phyloP scores from a whole-genome alignment of 2,329 filamentous ascomycete genomes.

The Neobulgaria alba region DNA sequence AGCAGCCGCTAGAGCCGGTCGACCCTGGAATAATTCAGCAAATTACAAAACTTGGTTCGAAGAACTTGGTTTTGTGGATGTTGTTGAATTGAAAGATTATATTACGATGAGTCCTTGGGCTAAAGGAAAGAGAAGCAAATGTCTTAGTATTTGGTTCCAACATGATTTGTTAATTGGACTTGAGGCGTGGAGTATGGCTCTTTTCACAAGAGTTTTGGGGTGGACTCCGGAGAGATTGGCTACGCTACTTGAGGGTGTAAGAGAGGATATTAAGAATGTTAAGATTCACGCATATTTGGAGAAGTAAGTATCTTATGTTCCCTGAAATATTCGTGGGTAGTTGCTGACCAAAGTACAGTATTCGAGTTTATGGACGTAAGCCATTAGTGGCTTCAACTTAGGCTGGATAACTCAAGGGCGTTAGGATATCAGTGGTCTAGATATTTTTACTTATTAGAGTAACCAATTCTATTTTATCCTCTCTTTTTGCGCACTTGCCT shows the following conservation, averaged over 20 bases:
- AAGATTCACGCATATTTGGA: conserved; percentile 5
- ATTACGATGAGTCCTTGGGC: conserved; percentile 21
- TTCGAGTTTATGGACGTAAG: too few species aligned
- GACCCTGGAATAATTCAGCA: neutral
- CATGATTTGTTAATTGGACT: conserved; percentile 16
- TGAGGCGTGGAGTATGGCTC: conserved; percentile 12
- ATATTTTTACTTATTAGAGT: too few species aligned
- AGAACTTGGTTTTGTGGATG: conserved; percentile 3
- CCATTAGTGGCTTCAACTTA: too few species aligned
- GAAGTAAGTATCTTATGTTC: too few species aligned
- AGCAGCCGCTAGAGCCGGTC: neutral
- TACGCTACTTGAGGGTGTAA: conserved; percentile 15
- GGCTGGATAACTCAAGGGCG: too few species aligned
- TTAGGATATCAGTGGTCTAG: too few species aligned
- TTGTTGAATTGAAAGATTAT: neutral
- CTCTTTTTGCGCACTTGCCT: too few species aligned
- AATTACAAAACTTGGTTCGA: conserved; percentile 2
- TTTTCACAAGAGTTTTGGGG: conserved; percentile 19
- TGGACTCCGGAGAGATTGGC: conserved; percentile 24
- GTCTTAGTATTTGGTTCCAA: conserved; percentile 12
- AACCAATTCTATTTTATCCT: too few species aligned
- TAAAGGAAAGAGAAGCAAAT: conserved; percentile 21
- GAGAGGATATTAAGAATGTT: conserved; percentile 10
- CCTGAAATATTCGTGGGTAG: too few species aligned
- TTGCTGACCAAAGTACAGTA: too few species aligned